These are phyloP conservation scores for Cyathus striatus DNA, from an alignment of 768 basidiomycete species.

Conservation along the genomic window DNA sequence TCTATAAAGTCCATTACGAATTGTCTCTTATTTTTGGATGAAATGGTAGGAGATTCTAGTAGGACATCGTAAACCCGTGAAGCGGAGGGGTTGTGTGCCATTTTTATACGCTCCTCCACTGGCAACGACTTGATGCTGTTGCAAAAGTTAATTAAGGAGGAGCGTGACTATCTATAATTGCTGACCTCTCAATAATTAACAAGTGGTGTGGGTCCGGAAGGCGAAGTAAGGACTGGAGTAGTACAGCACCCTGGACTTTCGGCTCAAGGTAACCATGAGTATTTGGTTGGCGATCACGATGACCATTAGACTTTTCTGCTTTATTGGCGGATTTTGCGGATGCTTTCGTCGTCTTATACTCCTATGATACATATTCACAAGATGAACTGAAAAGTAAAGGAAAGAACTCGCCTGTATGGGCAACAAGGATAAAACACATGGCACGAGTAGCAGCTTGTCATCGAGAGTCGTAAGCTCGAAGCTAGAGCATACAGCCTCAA, in stretches of 20 bases:
- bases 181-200: slow-evolving; percentile 65
- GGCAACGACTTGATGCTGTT: slow-evolving; percentile 55
- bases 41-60: slow-evolving; percentile 62
- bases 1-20: slow-evolving; percentile 75
- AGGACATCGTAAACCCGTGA: slow-evolving; percentile 80
- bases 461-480: slow-evolving; percentile 49
- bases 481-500: slow-evolving; percentile 54
- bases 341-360: slow-evolving; percentile 15
- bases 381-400: background rate
- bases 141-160: slow-evolving; percentile 2
- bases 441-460: slow-evolving; percentile 52
- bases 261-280: slow-evolving; percentile 50
- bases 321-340: slow-evolving; percentile 5
- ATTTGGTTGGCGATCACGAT: too few species aligned
- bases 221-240: slow-evolving; percentile 79
- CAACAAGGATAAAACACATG: slow-evolving; percentile 59
- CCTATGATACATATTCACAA: slow-evolving; percentile 9
- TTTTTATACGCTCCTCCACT: slow-evolving; percentile 49
- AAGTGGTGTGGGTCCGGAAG: slow-evolving; percentile 42
- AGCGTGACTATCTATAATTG: slow-evolving; percentile 42
- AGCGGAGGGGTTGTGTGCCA: slow-evolving; percentile 51
- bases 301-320: slow-evolving; percentile 8
- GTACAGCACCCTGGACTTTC: slow-evolving; percentile 77
- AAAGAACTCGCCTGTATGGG: slow-evolving; percentile 36
- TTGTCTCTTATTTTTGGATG: slow-evolving; percentile 59